phyloP scores from a whole-genome alignment of 1,284 basidiomycete genomes.

The Cerrena zonata region DNA sequence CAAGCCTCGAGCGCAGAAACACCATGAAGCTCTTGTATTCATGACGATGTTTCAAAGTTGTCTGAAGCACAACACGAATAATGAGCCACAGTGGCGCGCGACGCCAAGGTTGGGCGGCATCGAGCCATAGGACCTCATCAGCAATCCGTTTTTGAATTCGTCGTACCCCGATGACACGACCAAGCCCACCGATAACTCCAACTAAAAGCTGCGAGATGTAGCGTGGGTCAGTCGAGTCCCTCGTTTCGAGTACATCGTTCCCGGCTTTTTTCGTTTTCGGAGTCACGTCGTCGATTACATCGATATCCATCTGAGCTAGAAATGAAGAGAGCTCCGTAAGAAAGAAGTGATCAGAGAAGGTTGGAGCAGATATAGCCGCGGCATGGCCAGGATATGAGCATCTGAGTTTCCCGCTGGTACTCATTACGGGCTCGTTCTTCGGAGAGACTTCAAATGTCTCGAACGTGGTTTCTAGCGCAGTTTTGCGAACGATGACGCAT shows the following conservation, averaged over 20 bases:
- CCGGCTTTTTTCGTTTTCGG: slow-evolving; percentile 20
- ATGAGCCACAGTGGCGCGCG: slow-evolving; percentile 37
- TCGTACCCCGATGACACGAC: slow-evolving; percentile 21
- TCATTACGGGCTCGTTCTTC: slow-evolving; percentile 29
- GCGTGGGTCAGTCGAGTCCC: slow-evolving; percentile 32
- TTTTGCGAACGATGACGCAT: slow-evolving; percentile 33
- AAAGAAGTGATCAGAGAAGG: slow-evolving; percentile 26
- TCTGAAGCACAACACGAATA: slow-evolving; percentile 43
- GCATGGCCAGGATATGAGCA: slow-evolving; percentile 30
- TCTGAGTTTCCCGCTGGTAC: slow-evolving; percentile 32
- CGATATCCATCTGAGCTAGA: not conserved
- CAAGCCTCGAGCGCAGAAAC: slow-evolving; percentile 30
- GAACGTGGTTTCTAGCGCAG: slow-evolving; percentile 21
- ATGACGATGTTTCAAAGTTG: slow-evolving; percentile 25
- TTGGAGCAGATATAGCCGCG: slow-evolving; percentile 29
- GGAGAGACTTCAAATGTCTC: slow-evolving; percentile 41
- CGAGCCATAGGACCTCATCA: slow-evolving; percentile 34
- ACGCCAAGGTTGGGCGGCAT: slow-evolving; percentile 35
- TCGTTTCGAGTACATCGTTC: slow-evolving; percentile 18
- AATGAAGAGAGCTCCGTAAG: slow-evolving; percentile 21
- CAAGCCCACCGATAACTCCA: slow-evolving; percentile 34
- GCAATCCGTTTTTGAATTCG: slow-evolving; percentile 36
- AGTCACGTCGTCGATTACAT: slow-evolving; percentile 8
- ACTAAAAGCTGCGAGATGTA: slow-evolving; percentile 40
- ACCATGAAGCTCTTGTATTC: slow-evolving; percentile 45